Conservation (phyloP, 2,329 filamentous ascomycete species). For the Penicillium concentricum region DNA sequence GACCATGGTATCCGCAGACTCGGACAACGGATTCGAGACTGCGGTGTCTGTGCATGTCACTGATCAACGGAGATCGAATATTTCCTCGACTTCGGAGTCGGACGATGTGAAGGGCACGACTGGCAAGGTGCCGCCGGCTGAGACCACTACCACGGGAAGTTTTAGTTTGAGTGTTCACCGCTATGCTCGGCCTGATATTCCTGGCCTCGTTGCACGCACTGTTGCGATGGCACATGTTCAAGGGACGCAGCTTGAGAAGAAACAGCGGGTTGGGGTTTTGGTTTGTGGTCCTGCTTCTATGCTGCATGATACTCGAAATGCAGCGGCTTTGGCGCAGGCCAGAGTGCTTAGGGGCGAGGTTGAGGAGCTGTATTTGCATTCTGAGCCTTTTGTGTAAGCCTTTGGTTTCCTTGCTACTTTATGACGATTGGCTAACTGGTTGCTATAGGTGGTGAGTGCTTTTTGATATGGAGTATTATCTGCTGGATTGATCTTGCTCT, state of each 20-base stretch:
- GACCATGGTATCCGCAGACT: conserved; percentile 9
- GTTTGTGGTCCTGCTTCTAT: conserved; percentile 49
- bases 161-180: conserved; percentile 23
- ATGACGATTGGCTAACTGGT: not conserved
- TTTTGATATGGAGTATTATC: not conserved
- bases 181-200: conserved; percentile 37
- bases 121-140: conserved; percentile 11
- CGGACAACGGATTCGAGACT: conserved; percentile 18
- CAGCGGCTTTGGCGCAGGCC: conserved; percentile 45
- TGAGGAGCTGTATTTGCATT: conserved; percentile 46
- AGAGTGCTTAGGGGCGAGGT: conserved; percentile 33
- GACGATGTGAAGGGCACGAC: conserved; percentile 5
- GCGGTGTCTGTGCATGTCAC: conserved; percentile 27
- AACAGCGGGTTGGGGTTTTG: conserved; percentile 32
- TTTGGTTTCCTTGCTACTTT: not conserved
- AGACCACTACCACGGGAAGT: conserved; percentile 17
- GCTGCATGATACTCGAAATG: conserved; percentile 50
- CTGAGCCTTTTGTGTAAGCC: conserved; percentile 49
- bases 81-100: conserved; percentile 7
- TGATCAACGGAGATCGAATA: conserved; percentile 2
- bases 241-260: conserved; percentile 5
- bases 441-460: conserved; percentile 11
- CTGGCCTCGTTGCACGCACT: conserved; percentile 23
- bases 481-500: not conserved
- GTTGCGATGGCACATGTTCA: conserved; percentile 12